phyloP scores from a whole-genome alignment of 2,329 filamentous ascomycete genomes.

The Colletotrichum sansevieriae region DNA sequence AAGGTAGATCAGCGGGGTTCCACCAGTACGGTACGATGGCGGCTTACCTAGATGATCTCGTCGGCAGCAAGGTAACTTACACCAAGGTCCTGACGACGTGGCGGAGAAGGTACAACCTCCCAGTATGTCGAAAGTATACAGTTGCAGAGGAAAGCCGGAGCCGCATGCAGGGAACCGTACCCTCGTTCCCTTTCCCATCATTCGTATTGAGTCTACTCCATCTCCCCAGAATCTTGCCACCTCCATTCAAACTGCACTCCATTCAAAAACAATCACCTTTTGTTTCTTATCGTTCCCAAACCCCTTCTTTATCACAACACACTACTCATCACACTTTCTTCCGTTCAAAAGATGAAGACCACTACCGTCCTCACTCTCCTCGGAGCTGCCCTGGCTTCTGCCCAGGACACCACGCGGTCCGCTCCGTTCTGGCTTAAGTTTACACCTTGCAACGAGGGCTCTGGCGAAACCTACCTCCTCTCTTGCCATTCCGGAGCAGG shows the following conservation, averaged over 20 bases:
- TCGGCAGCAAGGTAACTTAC: not conserved
- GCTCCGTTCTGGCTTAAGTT: constrained; percentile 35
- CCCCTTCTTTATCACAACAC: not conserved
- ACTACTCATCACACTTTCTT: not conserved
- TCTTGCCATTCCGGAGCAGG: constrained; percentile 39
- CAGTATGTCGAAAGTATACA: not conserved
- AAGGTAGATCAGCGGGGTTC: constrained; percentile 29
- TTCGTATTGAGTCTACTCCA: constrained; percentile 3
- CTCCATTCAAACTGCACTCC: constrained; percentile 1
- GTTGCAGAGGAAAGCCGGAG: not conserved
- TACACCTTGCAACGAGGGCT: not conserved
- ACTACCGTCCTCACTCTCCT: constrained; percentile 14
- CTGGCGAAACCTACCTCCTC: constrained; percentile 25
- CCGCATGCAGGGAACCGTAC: constrained; percentile 4
- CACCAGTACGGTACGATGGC: not conserved
- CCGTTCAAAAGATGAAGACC: constrained; percentile 29
- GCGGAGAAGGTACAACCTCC: constrained; percentile 3
- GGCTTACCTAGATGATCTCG: not conserved
- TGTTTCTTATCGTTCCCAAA: not conserved
- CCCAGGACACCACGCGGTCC: constrained; percentile 23
- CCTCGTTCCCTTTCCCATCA: not conserved
- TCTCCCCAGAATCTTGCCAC: not conserved
- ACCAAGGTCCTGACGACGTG: constrained; percentile 5
- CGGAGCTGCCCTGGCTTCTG: constrained; percentile 19
- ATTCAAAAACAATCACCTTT: not conserved